Evolutionary conservation across 2,329 filamentous ascomycete species (phyloP), one percentile per base, ranked within the genome.

Genomic region (Paraphaeosphaeria sporulosa): DNA sequence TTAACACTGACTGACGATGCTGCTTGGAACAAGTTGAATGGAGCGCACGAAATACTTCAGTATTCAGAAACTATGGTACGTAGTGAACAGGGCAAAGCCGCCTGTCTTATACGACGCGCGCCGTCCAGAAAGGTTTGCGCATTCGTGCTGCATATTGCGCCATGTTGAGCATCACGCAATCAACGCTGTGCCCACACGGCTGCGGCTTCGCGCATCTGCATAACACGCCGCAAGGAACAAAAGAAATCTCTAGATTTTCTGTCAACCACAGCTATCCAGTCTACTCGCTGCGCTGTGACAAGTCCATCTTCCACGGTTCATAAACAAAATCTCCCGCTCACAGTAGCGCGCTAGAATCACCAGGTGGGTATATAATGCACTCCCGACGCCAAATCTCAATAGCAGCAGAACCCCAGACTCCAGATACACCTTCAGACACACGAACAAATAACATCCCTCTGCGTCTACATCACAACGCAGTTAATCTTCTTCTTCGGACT

Each of bases 281-380:
- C 42, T 44, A 23, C 19, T 44, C 19, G 7, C 42, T 44, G 19
- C 10, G 42, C 42, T 21, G 8, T 23, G 7, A 9, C 42, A 5
- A n/a, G 8, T 12, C 42, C 9, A 19, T 19, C 13, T 6, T 21
- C 9, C 48, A 38, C 21, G 17, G 25, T 17, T 12, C 9, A 19
- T n/a, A 25, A 52, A 36, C 19, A 42, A 25, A 52, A 25, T n/a
- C 50, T 44, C 30, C 34, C 15, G 38, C 38, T n/a, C 17, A 10
- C 50, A 15, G 27, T 43, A 30, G 9, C 52, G 42, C 52, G 44
- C 44, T 23, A 30, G 9, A 17, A 57, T 57, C 59, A 56, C 58
- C 47, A 32, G 19, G 47, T 53, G 62, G 62, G 62, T 64, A 64
- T 64, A 64, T 62, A 60, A 64, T 62, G 59, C 55, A 64, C 55